Evolutionary conservation across 805 yeast genomes (phyloP), one percentile per base, ranked within the genome.

Genomic region (Vanderwaltozyma polyspora): DNA sequence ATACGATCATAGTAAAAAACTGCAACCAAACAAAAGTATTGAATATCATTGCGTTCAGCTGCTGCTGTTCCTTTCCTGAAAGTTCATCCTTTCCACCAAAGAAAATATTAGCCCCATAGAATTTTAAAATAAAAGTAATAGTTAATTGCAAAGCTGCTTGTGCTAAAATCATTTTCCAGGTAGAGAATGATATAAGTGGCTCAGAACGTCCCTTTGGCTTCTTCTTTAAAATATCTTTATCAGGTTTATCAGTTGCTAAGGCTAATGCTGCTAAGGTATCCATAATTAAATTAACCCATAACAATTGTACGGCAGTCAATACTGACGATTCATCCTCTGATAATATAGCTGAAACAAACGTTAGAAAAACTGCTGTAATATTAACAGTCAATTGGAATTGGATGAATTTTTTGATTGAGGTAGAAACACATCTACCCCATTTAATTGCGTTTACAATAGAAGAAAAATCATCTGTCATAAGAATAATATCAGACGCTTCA

Each of bases 141-240:
- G 69, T 54, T 41, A 91, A 68, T 65, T 91, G 99, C 41, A 76
- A 70, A 12, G 67, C 39, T 1, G 95, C 71, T 62, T 91, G 96
- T 3, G 94, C 91, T 32, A 87, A 40, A 46, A 91, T 91, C 96
- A 91, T 89, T 60, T 91, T 91, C 98, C 98, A 91, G 87, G 91
- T 91, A 8, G 95, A 80, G 3, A 78, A 76, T 5, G 94, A 68
- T 44, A 91, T 89, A 60, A 91, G 67, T 1, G 93, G 82, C 12
- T 74, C 70, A 16, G 65, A 62, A 51, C 95, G 72, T 23, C 94
- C 91, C 28, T 79, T 85, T 2, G 98, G 99, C 51, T 73, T 76
- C 35, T 84, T 68, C 42, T 80, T 74, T 52, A 91, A 65, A 28
- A 84, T 77, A 27, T 78, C 71, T 31, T 78, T 82, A 48, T 85